Base-by-base conservation (phyloP, 768 basidiomycete genomes). In the Filobasidium wieringae region DNA sequence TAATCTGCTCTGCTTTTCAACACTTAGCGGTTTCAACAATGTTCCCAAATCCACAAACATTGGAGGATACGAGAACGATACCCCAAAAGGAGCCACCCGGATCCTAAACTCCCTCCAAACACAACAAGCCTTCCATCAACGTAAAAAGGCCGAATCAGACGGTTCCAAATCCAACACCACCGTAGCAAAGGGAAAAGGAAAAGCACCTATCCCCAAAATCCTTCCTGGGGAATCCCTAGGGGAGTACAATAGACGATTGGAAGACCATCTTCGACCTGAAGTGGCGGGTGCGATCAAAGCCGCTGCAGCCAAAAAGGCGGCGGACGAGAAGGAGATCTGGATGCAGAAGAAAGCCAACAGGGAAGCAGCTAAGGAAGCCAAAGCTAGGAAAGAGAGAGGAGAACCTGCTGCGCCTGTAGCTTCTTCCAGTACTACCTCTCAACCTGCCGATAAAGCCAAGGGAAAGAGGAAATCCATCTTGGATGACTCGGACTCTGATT, bases 161-260 rank as follows among this genome's bases (percentile, higher is more conserved):
- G 36, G 41, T 39, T 17, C 29, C 45, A 45, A 54, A 47, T 15
- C 17, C 4, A 8, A 50, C 51, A 24, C 15, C 19, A 17, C 55
- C 59, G 24, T 40, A 49, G 33, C 53, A 58, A 55, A 59, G 60
- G 43, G 59, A 41, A 45, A 63, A 63, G 37, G 55, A 31, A 31
- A 63, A 62, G 32, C 29, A 3, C 47, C 27, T 26, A 47, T 54
- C 33, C 64, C 62, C 3, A 58, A 53, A 31, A 73, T 73, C 32
- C 22, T 63, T 40, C 65, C 68, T 1, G 60, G 66, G 15, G 72
- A 73, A 56, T 56, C 63, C 7, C 53, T 73, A 24, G 68, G 66
- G 12, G 68, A 70, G 29, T 73, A 66, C 55, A 73, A 73, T 57
- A 60, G 68, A n/a, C 61, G 72, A 12, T 59, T 73, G 15, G 72